Percentiles rank a stretch among this genome's conserved stretches.
phyloP scores from a whole-genome alignment of 2,329 filamentous ascomycete genomes.

The Thielaviopsis musarum region DNA sequence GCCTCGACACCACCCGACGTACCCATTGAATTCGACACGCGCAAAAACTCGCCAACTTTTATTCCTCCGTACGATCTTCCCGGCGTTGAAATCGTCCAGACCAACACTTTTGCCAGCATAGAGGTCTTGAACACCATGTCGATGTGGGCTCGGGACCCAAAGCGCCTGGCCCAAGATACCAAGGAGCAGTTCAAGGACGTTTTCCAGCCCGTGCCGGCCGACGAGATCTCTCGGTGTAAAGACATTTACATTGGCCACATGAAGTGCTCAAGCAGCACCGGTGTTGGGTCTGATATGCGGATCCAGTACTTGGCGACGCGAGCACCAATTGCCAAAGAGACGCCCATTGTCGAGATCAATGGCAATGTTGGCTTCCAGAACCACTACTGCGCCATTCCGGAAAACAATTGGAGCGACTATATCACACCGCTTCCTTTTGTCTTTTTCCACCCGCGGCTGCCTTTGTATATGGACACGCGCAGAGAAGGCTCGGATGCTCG shows the following conservation, averaged over 20 bases:
- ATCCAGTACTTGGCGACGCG: conserved; percentile 50
- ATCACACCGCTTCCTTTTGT: conserved; percentile 55
- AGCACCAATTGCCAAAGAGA: conserved; percentile 36
- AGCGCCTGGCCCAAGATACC: conserved; percentile 49
- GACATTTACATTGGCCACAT: conserved; percentile 34
- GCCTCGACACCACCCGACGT: conserved; percentile 56
- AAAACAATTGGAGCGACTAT: conserved; percentile 52
- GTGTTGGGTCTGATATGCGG: conserved; percentile 34
- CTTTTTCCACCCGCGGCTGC: conserved; percentile 75
- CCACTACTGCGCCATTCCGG: conserved; percentile 49
- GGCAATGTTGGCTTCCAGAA: conserved; percentile 59
- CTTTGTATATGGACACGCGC: conserved; percentile 84
- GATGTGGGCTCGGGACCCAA: conserved; percentile 60
- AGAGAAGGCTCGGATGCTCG: conserved; percentile 72
- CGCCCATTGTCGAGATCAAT: conserved; percentile 54
- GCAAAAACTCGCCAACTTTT: conserved; percentile 61
- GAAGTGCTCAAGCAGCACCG: conserved; percentile 29
- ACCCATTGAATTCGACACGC: conserved; percentile 43
- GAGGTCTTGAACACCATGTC: conserved; percentile 58
- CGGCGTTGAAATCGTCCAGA: conserved; percentile 38
- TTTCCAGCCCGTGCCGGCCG: conserved; percentile 38
- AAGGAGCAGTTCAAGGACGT: conserved; percentile 50
- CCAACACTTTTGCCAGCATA: conserved; percentile 65
- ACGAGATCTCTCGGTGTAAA: conserved; percentile 26
- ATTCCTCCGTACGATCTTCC: conserved; percentile 54